phyloP scores from a whole-genome alignment of 306 rosid genomes.

The Albizia julibrissin region DNA sequence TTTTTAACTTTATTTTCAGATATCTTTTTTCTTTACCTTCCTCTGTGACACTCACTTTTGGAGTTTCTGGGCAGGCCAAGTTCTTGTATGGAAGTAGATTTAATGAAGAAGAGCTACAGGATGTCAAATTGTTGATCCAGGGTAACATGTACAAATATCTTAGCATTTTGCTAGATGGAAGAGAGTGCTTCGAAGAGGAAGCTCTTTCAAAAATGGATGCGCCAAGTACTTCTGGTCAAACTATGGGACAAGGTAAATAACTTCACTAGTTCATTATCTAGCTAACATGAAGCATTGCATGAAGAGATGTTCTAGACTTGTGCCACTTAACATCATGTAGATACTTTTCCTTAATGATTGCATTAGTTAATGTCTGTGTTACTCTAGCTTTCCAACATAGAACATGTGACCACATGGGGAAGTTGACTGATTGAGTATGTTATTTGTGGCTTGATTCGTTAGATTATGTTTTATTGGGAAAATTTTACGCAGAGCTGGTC shows the following conservation, averaged over 20 bases:
- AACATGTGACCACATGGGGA: not conserved
- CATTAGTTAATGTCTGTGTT: slow-evolving; percentile 4
- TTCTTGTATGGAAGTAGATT: slow-evolving; percentile 84
- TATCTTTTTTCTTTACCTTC: not conserved
- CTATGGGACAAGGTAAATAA: slow-evolving; percentile 53
- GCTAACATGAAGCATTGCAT: not conserved
- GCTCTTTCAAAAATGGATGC: slow-evolving; percentile 53
- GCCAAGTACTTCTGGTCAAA: slow-evolving; percentile 47
- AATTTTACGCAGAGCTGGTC: not conserved
- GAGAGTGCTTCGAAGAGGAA: slow-evolving; percentile 98
- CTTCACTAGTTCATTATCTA: not conserved
- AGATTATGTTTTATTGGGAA: not conserved
- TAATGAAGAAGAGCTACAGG: slow-evolving; percentile 71
- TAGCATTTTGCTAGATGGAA: slow-evolving; percentile 96
- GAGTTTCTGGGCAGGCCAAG: slow-evolving; percentile 69
- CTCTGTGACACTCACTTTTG: slow-evolving; percentile 30
- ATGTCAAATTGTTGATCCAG: slow-evolving; percentile 90
- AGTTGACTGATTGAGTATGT: not conserved
- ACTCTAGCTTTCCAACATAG: not conserved
- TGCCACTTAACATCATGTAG: not conserved
- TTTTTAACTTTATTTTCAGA: slow-evolving; percentile 1
- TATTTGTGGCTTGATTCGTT: not conserved
- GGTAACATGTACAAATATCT: slow-evolving; percentile 96
- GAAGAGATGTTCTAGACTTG: not conserved
- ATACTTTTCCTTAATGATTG: slow-evolving; percentile 18